A percentile compares a stretch with the other conserved stretches of the same genome.
Evolutionary conservation across 129 eudicot species (phyloP).

Genomic region (Sambucus nigra): DNA sequence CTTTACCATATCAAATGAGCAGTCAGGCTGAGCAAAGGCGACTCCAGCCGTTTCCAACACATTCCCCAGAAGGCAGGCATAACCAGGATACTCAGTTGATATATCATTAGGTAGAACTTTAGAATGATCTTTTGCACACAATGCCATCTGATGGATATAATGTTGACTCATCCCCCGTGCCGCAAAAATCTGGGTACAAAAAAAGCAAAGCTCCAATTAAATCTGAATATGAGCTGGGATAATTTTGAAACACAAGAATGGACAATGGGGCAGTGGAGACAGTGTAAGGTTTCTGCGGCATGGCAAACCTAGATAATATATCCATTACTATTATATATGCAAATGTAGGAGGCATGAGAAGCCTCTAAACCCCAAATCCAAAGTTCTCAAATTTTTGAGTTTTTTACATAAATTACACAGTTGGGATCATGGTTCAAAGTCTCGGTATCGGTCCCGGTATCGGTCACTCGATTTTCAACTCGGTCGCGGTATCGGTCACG

Average conservation of each 20-base stretch:
- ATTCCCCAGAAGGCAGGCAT: conserved; percentile 94
- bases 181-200: conserved; percentile 45
- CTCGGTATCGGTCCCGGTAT: too few relatives aligned
- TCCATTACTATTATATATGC: neutral
- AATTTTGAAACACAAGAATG: neutral
- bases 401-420: too few relatives aligned
- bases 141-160: conserved; percentile 66
- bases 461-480: too few relatives aligned
- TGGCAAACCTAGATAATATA: neutral
- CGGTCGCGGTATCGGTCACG: too few relatives aligned
- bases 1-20: conserved; percentile 65
- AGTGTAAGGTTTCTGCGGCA: neutral
- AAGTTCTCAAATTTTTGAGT: too few relatives aligned
- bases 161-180: conserved; percentile 39
- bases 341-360: too few relatives aligned
- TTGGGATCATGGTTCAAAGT: too few relatives aligned
- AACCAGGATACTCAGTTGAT: conserved; percentile 72
- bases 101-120: conserved; percentile 61
- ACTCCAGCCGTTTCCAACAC: conserved; percentile 63
- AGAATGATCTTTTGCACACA: conserved; percentile 37
- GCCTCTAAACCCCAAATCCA: too few relatives aligned
- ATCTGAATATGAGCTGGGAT: conserved; percentile 2
- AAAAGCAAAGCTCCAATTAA: conserved; percentile 16
- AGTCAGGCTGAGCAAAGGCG: conserved; percentile 55
- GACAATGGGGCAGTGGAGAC: neutral